phyloP scores from a whole-genome alignment of 1,284 basidiomycete genomes.

The Heterobasidion parviporum region DNA sequence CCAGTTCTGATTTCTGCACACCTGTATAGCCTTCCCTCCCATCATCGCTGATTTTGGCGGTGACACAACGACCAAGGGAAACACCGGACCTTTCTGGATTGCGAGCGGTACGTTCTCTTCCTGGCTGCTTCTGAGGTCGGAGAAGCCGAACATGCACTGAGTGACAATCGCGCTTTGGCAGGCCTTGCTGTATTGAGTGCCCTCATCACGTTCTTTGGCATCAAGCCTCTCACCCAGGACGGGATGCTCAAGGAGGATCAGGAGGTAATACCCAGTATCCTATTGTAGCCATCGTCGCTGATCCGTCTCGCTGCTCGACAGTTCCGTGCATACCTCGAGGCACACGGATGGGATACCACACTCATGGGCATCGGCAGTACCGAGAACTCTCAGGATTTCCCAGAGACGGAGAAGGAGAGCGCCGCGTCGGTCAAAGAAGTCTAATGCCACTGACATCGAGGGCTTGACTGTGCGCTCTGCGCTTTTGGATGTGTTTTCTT shows the following conservation, averaged over 20 bases:
- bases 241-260: slow-evolving; percentile 76
- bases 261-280: slow-evolving; percentile 28
- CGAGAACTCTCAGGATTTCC: background rate
- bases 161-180: slow-evolving; percentile 6
- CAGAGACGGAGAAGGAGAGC: background rate
- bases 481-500: background rate
- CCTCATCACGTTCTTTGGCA: slow-evolving; percentile 63
- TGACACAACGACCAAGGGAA: slow-evolving; percentile 37
- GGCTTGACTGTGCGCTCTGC: background rate
- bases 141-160: background rate
- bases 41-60: slow-evolving; percentile 69
- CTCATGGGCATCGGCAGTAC: slow-evolving; percentile 44
- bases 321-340: slow-evolving; percentile 78
- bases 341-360: slow-evolving; percentile 68
- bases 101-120: slow-evolving; percentile 42
- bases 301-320: slow-evolving; percentile 15
- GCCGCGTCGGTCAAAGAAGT: background rate
- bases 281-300: too few species aligned
- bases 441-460: background rate
- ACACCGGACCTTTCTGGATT: slow-evolving; percentile 79
- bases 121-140: background rate
- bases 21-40: slow-evolving; percentile 49
- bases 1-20: slow-evolving; percentile 8
- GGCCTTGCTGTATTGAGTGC: slow-evolving; percentile 77
- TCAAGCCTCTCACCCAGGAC: slow-evolving; percentile 69